Evolutionary conservation across 352 stramenopile species (phyloP).

Genomic region (Poterioochromonas sp.): DNA sequence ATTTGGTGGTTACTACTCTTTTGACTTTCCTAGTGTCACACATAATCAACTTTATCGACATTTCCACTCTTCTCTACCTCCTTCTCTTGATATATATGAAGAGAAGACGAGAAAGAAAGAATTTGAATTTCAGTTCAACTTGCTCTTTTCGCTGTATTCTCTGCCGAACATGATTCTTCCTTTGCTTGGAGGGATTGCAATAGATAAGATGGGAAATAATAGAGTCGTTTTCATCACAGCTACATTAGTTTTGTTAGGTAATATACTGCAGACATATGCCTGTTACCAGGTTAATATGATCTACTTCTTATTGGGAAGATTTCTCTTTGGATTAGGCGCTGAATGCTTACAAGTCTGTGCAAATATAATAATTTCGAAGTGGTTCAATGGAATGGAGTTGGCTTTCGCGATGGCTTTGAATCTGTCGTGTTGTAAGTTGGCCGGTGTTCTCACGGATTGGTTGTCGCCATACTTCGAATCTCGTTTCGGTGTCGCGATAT

Average conservation of each 20-base stretch:
- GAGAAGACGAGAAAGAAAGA: not conserved
- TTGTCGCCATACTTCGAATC: slow-evolving; percentile 64
- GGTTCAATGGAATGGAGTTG: slow-evolving; percentile 82
- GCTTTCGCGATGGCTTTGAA: slow-evolving; percentile 79
- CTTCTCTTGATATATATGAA: not conserved
- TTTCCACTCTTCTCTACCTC: not conserved
- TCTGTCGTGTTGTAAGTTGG: slow-evolving; percentile 69
- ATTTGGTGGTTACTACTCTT: slow-evolving; percentile 79
- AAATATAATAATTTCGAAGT: slow-evolving; percentile 72
- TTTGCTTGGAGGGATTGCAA: slow-evolving; percentile 77
- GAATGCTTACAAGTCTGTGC: slow-evolving; percentile 76
- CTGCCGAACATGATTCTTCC: slow-evolving; percentile 80
- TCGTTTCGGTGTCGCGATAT: slow-evolving; percentile 53
- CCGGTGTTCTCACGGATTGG: slow-evolving; percentile 80
- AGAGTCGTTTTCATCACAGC: not conserved
- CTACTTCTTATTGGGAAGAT: slow-evolving; percentile 60
- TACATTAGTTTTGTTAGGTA: slow-evolving; percentile 44
- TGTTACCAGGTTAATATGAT: slow-evolving; percentile 54
- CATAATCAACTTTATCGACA: slow-evolving; percentile 34
- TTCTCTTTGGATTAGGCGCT: slow-evolving; percentile 79
- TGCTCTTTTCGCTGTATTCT: slow-evolving; percentile 83
- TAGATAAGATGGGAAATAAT: slow-evolving; percentile 57
- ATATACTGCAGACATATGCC: slow-evolving; percentile 74
- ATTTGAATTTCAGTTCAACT: slow-evolving; percentile 58
- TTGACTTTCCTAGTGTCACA: slow-evolving; percentile 69